phyloP scores from a whole-genome alignment of 2,329 filamentous ascomycete species.

The Trichoderma asperellum region DNA sequence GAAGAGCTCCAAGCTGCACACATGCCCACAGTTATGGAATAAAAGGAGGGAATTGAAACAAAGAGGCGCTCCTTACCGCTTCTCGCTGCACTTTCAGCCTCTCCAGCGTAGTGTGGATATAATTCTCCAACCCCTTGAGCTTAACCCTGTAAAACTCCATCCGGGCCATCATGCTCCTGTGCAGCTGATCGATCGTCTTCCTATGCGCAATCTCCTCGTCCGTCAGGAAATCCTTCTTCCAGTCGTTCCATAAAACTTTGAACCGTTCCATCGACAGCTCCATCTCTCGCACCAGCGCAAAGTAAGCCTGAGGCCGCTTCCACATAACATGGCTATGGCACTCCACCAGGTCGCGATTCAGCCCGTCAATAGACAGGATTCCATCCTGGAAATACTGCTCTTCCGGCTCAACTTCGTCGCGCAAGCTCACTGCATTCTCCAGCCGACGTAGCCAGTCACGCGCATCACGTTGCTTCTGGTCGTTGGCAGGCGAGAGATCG shows the following conservation, averaged over 20 bases:
- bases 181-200: constrained; percentile 49
- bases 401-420: constrained; percentile 60
- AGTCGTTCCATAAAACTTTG: constrained; percentile 35
- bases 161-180: constrained; percentile 56
- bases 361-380: constrained; percentile 60
- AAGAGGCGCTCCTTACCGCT: constrained; percentile 50
- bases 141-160: constrained; percentile 65
- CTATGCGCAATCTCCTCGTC: constrained; percentile 38
- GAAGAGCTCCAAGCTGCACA: not conserved
- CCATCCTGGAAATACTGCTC: constrained; percentile 59
- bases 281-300: constrained; percentile 56
- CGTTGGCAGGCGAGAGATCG: constrained; percentile 59
- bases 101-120: constrained; percentile 64
- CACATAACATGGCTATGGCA: constrained; percentile 65
- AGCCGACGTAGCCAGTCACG: constrained; percentile 64
- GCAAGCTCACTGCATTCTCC: constrained; percentile 64
- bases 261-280: constrained; percentile 53
- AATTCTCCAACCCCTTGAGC: constrained; percentile 64
- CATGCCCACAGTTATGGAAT: not conserved
- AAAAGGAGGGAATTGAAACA: not conserved
- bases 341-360: constrained; percentile 66
- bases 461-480: constrained; percentile 65
- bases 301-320: constrained; percentile 65
- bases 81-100: constrained; percentile 64
- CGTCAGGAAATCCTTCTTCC: constrained; percentile 31